Conservation (phyloP, 75 land plant species). For the Cunninghamia lanceolata region DNA sequence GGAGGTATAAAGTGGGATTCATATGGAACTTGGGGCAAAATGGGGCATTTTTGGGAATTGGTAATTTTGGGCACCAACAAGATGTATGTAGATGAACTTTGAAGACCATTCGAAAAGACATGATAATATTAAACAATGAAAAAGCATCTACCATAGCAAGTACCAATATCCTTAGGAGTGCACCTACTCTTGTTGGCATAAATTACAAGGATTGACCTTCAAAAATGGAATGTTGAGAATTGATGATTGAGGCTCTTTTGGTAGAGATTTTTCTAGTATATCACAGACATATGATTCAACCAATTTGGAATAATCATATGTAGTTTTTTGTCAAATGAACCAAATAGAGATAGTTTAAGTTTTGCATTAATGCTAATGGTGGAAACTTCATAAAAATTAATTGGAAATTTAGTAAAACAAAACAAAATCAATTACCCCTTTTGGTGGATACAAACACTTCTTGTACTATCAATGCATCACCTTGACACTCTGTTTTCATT, state of each 20-base stretch:
- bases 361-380: not conserved
- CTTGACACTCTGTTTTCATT: constrained; percentile 53
- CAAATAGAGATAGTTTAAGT: not conserved
- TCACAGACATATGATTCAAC: constrained; percentile 55
- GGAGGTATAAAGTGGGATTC: too few species aligned
- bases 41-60: too few species aligned
- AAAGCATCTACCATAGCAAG: not conserved
- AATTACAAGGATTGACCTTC: constrained; percentile 37
- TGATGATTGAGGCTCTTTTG: constrained; percentile 20
- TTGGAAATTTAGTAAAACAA: not conserved
- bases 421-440: constrained; percentile 30
- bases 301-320: constrained; percentile 34
- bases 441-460: constrained; percentile 46
- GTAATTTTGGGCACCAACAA: too few species aligned
- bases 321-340: constrained; percentile 21
- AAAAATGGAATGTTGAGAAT: constrained; percentile 71
- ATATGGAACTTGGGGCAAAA: too few species aligned
- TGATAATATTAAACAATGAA: not conserved
- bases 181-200: constrained; percentile 63
- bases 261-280: constrained; percentile 68
- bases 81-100: not conserved
- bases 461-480: constrained; percentile 83
- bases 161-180: constrained; percentile 85
- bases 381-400: not conserved
- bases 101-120: not conserved